phyloP scores from a whole-genome alignment of 2,329 filamentous ascomycete genomes.

The Pseudopyricularia javanii region DNA sequence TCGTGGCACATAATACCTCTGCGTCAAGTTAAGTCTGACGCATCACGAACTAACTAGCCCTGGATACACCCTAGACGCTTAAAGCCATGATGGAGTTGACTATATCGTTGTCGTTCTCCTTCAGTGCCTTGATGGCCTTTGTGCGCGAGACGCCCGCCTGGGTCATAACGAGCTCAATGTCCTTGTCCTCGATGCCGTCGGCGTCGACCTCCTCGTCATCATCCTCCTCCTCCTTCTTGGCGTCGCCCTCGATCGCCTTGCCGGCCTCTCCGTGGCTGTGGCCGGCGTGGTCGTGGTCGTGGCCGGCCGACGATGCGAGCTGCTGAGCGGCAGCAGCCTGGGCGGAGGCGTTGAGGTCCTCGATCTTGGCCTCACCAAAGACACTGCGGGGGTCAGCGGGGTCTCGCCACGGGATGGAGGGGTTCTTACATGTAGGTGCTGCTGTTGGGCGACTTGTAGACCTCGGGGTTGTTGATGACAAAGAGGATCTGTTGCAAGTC shows the following conservation, averaged over 20 bases:
- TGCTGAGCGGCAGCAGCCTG: constrained; percentile 94
- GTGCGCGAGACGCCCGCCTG: constrained; percentile 94
- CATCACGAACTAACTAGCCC: neutral
- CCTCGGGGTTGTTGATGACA: constrained; percentile 98
- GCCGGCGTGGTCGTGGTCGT: constrained; percentile 50
- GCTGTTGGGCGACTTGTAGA: constrained; percentile 98
- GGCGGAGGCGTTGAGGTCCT: constrained; percentile 97
- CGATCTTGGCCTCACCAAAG: constrained; percentile 99
- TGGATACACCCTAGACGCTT: constrained; percentile 46
- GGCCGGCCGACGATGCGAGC: constrained; percentile 62
- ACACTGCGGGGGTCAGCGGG: constrained; percentile 47
- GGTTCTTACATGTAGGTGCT: constrained; percentile 95
- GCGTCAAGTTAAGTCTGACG: neutral
- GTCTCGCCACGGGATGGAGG: neutral
- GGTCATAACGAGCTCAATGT: constrained; percentile 98
- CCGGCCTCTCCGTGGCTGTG: constrained; percentile 52
- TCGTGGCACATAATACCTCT: neutral
- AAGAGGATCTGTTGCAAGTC: constrained; percentile 68
- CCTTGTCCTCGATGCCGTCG: constrained; percentile 91
- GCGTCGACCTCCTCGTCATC: constrained; percentile 95
- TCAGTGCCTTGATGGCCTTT: constrained; percentile 96
- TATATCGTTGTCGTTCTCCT: constrained; percentile 99
- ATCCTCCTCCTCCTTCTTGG: constrained; percentile 71
- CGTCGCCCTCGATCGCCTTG: constrained; percentile 49
- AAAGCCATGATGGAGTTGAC: constrained; percentile 99